Evolutionary conservation across 192 early-diverging fungal genomes (phyloP), one percentile per base, ranked within the genome.

Genomic region (Podila epicladia): DNA sequence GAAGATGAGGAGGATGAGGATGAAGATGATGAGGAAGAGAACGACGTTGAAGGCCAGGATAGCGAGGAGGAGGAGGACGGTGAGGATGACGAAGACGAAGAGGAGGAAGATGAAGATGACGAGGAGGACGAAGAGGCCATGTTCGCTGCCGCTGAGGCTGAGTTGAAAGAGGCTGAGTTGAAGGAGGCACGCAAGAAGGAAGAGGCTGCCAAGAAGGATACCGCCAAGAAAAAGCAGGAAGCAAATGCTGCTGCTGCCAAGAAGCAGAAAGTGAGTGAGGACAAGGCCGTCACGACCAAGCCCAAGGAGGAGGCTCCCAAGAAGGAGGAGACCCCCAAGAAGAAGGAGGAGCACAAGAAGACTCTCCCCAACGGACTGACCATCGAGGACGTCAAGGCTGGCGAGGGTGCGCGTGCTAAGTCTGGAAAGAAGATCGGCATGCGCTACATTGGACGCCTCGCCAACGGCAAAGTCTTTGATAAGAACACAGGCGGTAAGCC

Each of bases 401-500:
- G 87, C 26, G 73, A 71, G 1, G 85, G 85, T 38, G 74, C 77
- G 20, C 82, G 73, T 31, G 85, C 84, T 13, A 88, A 88, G 79
- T 49, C 51, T 35, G 87, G 87, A 2, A 82, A 86, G 58, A 82
- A 84, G 64, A 82, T 86, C 9, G 77, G 77, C 32, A 73, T 80
- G 77, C 77, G 77, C 1, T 80, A 80, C 49, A 73, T 80, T 55
- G 77, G 77, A 28, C 71, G 77, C 17, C 45, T 80, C 19, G 57
- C 32, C n/a, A 73, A 69, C 29, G 77, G 77, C 24, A 80, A 80
- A 77, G 92, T 95, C 24, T 96, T 98, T 88, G 97, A 98, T 88
- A 84, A 89, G 78, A 96, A 96, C 89, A 94, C 90, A 59, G 89
- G 90, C 71, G 95, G 95, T 49, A 88, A 90, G 69, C 94, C 94